phyloP scores from a whole-genome alignment of 1,284 basidiomycete species.

The Sparassis latifolia region DNA sequence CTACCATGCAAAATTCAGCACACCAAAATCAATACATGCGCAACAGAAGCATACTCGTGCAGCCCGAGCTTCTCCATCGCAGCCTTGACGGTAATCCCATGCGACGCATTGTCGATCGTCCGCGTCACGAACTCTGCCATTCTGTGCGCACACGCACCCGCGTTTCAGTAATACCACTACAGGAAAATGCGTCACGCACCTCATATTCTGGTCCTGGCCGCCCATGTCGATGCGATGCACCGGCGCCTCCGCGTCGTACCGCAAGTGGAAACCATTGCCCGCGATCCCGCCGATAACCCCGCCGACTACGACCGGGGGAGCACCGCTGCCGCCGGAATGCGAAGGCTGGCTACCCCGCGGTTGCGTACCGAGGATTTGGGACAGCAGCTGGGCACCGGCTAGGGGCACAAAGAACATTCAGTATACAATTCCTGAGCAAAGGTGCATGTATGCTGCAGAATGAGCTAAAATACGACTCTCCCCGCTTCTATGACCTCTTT shows the following conservation, averaged over 20 bases:
- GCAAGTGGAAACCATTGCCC: conserved; percentile 7
- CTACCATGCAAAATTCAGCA: not conserved
- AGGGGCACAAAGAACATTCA: too few relatives aligned
- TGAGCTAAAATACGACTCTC: too few relatives aligned
- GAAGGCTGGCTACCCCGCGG: not conserved
- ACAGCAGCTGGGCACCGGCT: too few relatives aligned
- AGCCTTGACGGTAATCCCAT: conserved; percentile 38
- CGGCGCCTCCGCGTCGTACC: conserved; percentile 13
- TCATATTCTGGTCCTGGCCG: conserved; percentile 12
- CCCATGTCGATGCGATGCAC: conserved; percentile 15
- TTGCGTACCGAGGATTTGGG: too few relatives aligned
- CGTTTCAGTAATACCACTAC: not conserved
- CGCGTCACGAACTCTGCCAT: conserved; percentile 54
- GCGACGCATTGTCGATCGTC: conserved; percentile 47
- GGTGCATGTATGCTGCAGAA: too few relatives aligned
- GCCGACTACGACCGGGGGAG: not conserved
- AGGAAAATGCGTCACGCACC: conserved; percentile 4
- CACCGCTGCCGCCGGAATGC: not conserved
- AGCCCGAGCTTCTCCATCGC: conserved; percentile 41
- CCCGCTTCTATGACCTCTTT: too few relatives aligned
- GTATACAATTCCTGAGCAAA: too few relatives aligned
- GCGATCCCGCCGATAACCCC: too few relatives aligned
- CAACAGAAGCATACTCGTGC: conserved; percentile 18
- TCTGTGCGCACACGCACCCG: conserved; percentile 22
- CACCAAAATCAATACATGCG: not conserved